A percentile compares a stretch with the other conserved stretches of the same genome.
Conservation (phyloP, 2,329 filamentous ascomycete species). For the Scopulariopsis brevicaulis region DNA sequence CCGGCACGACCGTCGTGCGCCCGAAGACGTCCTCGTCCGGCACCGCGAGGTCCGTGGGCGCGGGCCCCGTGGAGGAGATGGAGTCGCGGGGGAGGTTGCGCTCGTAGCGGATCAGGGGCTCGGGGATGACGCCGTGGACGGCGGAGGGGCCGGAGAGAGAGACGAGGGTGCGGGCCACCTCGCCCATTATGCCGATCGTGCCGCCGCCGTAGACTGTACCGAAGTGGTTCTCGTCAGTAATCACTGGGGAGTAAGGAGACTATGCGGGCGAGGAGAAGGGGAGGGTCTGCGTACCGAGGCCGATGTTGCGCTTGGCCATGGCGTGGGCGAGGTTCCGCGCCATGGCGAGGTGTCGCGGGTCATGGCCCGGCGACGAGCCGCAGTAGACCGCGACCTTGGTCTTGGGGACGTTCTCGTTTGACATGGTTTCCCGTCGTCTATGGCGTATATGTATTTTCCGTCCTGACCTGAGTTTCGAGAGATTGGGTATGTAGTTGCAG, state of each 20-base stretch:
- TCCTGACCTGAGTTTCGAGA: neutral
- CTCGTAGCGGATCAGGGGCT: constrained; percentile 72
- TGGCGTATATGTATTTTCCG: neutral
- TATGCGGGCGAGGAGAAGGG: neutral
- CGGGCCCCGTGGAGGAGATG: constrained; percentile 11
- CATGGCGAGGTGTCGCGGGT: constrained; percentile 63
- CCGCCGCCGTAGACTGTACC: constrained; percentile 78
- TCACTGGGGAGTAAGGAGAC: neutral
- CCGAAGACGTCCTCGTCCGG: constrained; percentile 62
- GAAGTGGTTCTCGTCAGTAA: neutral
- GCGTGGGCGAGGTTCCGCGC: constrained; percentile 63
- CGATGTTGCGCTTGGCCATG: constrained; percentile 68
- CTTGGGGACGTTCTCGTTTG: constrained; percentile 18
- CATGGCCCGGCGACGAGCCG: constrained; percentile 65
- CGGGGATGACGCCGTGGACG: constrained; percentile 91
- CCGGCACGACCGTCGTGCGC: constrained; percentile 73
- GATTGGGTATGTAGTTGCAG: too few relatives aligned
- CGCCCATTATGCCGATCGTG: constrained; percentile 91
- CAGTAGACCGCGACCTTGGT: constrained; percentile 90
- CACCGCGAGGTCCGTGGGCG: constrained; percentile 36
- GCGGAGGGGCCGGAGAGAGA: constrained; percentile 66
- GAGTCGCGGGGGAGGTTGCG: constrained; percentile 30
- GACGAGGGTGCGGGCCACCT: constrained; percentile 78
- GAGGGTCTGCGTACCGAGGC: constrained; percentile 42
- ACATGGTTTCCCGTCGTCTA: constrained; percentile 5